Percentiles rank a stretch among this genome's conserved stretches.
Conservation (phyloP, 2,329 filamentous ascomycete species). For the Claviceps sorghi region DNA sequence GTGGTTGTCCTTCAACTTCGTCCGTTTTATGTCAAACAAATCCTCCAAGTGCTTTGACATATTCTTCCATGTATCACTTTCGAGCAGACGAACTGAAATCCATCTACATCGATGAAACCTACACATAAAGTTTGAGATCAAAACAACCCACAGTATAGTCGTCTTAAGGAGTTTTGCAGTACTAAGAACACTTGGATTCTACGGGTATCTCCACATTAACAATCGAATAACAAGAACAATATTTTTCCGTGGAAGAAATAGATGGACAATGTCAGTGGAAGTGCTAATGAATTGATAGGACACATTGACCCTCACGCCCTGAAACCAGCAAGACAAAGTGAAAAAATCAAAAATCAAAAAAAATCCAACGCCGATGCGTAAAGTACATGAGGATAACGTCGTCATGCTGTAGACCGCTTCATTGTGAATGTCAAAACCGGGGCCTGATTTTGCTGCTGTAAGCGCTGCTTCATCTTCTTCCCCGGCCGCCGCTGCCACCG, state of each 20-base stretch:
- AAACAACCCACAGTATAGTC: no score
- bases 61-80: no score
- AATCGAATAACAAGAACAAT: neutral
- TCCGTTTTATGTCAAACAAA: no score
- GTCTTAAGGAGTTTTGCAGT: no score
- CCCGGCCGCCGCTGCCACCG: conserved; percentile 16
- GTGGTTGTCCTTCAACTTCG: no score
- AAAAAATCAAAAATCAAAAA: neutral
- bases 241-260: neutral
- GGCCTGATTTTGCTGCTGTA: neutral
- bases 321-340: neutral
- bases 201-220: neutral
- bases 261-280: neutral
- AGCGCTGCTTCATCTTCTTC: conserved; percentile 12
- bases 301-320: neutral
- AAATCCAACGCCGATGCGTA: neutral
- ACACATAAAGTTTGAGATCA: no score
- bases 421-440: neutral
- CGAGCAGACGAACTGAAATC: no score
- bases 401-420: neutral
- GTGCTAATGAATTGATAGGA: neutral
- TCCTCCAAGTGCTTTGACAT: no score
- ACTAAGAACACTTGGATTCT: neutral
- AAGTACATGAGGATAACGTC: neutral
- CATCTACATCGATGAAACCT: no score